These are phyloP conservation scores for Epithemia pelagica DNA, from an alignment of 108 stramenopile genomes.

Conservation along the genomic window DNA sequence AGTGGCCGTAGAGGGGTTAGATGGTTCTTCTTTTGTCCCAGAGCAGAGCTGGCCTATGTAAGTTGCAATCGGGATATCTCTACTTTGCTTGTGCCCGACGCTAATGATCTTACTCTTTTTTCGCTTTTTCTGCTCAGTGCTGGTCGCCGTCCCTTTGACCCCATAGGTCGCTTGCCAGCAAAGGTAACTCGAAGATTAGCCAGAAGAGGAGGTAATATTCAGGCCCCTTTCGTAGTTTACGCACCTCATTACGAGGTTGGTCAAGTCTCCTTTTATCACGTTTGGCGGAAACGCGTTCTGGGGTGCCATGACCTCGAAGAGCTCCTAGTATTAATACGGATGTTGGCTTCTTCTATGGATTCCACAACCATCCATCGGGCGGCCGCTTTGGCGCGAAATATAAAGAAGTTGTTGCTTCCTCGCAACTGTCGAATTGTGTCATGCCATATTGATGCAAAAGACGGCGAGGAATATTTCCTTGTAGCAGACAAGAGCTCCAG, in stretches of 20 bases:
- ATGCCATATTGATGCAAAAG: neutral
- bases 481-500: neutral
- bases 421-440: neutral
- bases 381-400: neutral
- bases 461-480: slow-evolving; percentile 1
- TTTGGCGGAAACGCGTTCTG: slow-evolving; percentile 63
- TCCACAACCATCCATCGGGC: neutral
- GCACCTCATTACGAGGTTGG: slow-evolving; percentile 71
- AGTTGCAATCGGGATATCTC: too few species aligned
- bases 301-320: slow-evolving; percentile 33
- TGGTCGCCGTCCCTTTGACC: slow-evolving; percentile 58
- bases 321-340: neutral
- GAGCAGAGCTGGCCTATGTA: neutral
- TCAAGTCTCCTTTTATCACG: slow-evolving; percentile 50
- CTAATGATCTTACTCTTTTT: too few species aligned
- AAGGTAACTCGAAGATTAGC: slow-evolving; percentile 43
- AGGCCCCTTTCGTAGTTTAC: slow-evolving; percentile 57
- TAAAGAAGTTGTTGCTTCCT: neutral
- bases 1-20: neutral
- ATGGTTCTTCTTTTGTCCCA: neutral
- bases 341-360: neutral
- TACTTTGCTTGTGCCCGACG: too few species aligned
- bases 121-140: slow-evolving; percentile 39
- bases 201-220: slow-evolving; percentile 47
- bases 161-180: slow-evolving; percentile 37